phyloP scores from a whole-genome alignment of 83 land plant species.

The Thuja plicata region DNA sequence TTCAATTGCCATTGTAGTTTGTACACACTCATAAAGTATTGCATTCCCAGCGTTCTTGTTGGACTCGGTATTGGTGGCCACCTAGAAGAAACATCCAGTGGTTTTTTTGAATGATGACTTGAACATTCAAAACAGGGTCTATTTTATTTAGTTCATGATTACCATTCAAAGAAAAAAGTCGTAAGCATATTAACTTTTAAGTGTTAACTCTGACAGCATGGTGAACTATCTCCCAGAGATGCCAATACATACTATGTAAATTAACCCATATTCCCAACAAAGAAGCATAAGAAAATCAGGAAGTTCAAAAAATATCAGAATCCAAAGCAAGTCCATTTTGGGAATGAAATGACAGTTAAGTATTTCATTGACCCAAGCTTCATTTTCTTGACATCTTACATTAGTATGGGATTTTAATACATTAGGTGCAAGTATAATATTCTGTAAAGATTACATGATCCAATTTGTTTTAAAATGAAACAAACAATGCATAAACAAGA shows the following conservation, averaged over 20 bases:
- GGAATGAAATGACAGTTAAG: not conserved
- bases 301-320: not conserved
- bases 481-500: not conserved
- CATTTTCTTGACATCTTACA: not conserved
- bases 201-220: not conserved
- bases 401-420: not conserved
- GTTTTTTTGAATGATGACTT: not conserved
- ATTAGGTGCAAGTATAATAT: not conserved
- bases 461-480: not conserved
- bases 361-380: not conserved
- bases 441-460: not conserved
- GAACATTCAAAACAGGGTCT: not conserved
- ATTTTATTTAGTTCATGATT: not conserved
- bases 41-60: constrained; percentile 99
- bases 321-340: not conserved
- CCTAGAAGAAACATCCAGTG: constrained; percentile 39
- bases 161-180: not conserved
- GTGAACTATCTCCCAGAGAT: not conserved
- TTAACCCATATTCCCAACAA: not conserved
- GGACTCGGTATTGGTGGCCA: constrained; percentile 94
- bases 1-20: constrained; percentile 95
- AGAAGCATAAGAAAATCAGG: not conserved
- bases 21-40: constrained; percentile 95
- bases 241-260: not conserved
- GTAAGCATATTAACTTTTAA: not conserved